Conservation (phyloP, 2,329 filamentous ascomycete species). For the Paraphaeosphaeria minitans region DNA sequence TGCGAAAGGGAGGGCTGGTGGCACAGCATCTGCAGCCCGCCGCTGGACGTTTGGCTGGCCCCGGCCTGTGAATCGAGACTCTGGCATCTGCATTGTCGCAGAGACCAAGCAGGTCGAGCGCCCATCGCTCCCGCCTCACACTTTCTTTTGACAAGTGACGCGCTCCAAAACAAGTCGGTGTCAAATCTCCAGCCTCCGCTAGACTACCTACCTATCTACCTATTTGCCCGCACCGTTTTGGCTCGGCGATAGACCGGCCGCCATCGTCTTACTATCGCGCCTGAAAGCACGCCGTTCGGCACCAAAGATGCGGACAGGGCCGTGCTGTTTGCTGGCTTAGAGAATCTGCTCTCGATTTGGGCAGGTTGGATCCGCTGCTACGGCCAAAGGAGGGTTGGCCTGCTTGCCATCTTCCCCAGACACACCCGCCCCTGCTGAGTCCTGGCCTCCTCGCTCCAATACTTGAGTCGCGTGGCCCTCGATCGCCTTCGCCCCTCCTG, state of each 20-base stretch:
- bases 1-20: background rate
- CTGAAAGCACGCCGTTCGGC: background rate
- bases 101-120: background rate
- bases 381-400: background rate
- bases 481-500: background rate
- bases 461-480: conserved; percentile 10
- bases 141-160: conserved; percentile 4
- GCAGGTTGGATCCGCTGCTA: conserved; percentile 5
- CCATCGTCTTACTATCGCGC: background rate
- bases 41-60: background rate
- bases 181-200: background rate
- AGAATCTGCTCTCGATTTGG: background rate
- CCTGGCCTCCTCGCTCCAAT: conserved; percentile 13
- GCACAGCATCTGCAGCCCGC: conserved; percentile 4
- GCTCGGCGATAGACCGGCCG: background rate
- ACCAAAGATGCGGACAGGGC: background rate
- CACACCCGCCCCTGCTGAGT: conserved; percentile 10
- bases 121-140: background rate
- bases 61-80: background rate
- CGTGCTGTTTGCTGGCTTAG: background rate
- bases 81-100: background rate
- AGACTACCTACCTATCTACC: no score
- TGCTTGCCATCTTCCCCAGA: conserved; percentile 8
- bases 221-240: background rate
- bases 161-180: background rate